These are phyloP conservation scores for Backusella parvicylindrica DNA, from an alignment of 192 early-diverging fungal species.

Conservation along the genomic window DNA sequence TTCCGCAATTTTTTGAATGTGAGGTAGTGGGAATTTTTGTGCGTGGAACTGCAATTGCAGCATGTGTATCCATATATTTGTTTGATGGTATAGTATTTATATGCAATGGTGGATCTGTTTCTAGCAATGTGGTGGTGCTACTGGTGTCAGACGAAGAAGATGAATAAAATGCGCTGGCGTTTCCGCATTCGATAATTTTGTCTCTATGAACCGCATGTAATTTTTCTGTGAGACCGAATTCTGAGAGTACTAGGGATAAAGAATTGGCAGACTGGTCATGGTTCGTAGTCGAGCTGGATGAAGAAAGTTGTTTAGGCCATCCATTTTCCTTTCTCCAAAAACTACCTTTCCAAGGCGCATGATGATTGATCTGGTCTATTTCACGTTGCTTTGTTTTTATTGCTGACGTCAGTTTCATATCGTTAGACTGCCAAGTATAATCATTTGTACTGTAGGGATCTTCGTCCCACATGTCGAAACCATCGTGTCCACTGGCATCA, in stretches of 20 bases:
- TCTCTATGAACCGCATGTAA: conserved; percentile 27
- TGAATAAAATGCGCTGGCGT: neutral
- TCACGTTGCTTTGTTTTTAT: conserved; percentile 11
- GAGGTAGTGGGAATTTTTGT: neutral
- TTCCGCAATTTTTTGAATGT: neutral
- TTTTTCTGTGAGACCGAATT: conserved; percentile 15
- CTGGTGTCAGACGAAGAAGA: neutral
- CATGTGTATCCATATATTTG: conserved; percentile 11
- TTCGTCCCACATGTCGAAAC: conserved; percentile 39
- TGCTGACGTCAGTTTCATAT: conserved; percentile 27
- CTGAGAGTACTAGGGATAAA: conserved; percentile 11
- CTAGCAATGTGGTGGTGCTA: neutral
- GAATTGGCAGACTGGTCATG: conserved; percentile 30
- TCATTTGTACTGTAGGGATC: conserved; percentile 33
- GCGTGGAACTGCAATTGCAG: neutral
- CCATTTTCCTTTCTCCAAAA: conserved; percentile 34
- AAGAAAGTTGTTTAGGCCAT: conserved; percentile 28
- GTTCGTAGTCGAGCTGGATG: conserved; percentile 26
- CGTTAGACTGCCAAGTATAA: conserved; percentile 35
- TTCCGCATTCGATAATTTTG: conserved; percentile 29
- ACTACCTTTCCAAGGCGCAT: conserved; percentile 13
- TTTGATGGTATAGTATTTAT: neutral
- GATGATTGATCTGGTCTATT: neutral
- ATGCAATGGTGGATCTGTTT: conserved; percentile 1
- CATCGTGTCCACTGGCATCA: neutral